Base-by-base conservation (phyloP, 2,329 filamentous ascomycete species). In the Phoma herbarum region DNA sequence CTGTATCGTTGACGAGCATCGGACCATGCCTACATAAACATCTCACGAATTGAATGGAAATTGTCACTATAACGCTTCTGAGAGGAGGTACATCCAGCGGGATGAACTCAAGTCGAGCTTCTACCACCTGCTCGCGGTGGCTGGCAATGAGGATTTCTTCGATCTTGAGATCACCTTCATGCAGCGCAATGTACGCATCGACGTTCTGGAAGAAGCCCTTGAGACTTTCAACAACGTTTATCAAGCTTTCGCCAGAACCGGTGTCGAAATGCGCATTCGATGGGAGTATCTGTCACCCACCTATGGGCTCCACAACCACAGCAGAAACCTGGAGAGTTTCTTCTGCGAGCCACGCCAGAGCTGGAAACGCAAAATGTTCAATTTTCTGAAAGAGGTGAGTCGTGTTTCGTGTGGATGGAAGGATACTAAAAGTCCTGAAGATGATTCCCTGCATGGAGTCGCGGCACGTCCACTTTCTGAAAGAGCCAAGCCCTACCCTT, bases 181-280 rank as follows among this genome's bases (percentile, higher is more conserved):
- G 10, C 43, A 47, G n/a, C 43, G 51, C 25, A 46, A 54, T n/a
- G 14, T 54, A 14, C 43, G 51, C 8, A 31, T 54, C 7, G 43
- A 47, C n/a, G 43, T 54, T 1, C 43, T 54, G 6, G 51, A 54
- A 11, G 51, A 54, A 33, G 51, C 33, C 2, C 35, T 55, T 9
- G 44, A 55, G 22, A 22, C 35, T 0, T 55, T 55, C 4, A 11
- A 2, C 0, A 20, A 22, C 7, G 26, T 31, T 1, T 39, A 48
- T n/a, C 16, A 33, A 10, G 35, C 43, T 2, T 54, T 47, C 20
- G 48, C n/a, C n/a, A 14, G 45, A 4, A 4, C 9, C 7, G 33
- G 20, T 20, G 28, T 20, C 10, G 22, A 20, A 0, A 26, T 48
- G 26, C 26, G 28, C 9, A 9, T 54, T 3, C n/a, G 39, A 8